These are phyloP conservation scores for Acacia melanoxylon DNA, from an alignment of 306 rosid species.

Conservation along the genomic window DNA sequence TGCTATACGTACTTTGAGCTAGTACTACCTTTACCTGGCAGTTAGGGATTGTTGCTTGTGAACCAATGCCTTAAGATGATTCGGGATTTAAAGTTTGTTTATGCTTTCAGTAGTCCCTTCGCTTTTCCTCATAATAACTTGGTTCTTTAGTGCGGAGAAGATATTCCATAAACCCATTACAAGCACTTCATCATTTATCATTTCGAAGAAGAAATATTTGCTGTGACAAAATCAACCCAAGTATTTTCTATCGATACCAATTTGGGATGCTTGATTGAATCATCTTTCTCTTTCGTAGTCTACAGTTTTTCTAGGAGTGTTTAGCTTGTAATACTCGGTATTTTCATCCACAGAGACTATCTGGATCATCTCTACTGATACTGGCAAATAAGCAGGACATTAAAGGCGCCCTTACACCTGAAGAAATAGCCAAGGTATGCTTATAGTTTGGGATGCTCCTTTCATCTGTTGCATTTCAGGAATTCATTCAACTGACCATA, in stretches of 20 bases:
- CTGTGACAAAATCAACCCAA: not conserved
- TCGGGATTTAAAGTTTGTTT: not conserved
- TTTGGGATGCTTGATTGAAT: not conserved
- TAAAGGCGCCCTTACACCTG: slow-evolving; percentile 70
- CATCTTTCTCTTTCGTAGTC: not conserved
- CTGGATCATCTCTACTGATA: slow-evolving; percentile 58
- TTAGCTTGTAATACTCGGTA: not conserved
- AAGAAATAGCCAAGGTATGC: slow-evolving; percentile 74
- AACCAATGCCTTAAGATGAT: not conserved
- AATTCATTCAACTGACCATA: not conserved
- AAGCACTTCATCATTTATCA: slow-evolving; percentile 5
- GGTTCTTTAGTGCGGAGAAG: not conserved
- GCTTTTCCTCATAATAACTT: slow-evolving; percentile 17
- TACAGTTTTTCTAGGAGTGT: not conserved
- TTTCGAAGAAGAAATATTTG: not conserved
- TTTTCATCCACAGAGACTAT: not conserved
- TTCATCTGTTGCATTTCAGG: not conserved
- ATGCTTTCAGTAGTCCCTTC: not conserved
- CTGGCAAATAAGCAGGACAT: slow-evolving; percentile 95
- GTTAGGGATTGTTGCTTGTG: not conserved
- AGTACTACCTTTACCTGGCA: not conserved
- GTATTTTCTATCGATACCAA: not conserved
- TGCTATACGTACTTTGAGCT: slow-evolving; percentile 4
- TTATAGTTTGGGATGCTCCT: not conserved
- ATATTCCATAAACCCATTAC: not conserved